Evolutionary conservation across 495 filamentous ascomycete genomes (phyloP).

Genomic region (Podospora pseudopauciseta): DNA sequence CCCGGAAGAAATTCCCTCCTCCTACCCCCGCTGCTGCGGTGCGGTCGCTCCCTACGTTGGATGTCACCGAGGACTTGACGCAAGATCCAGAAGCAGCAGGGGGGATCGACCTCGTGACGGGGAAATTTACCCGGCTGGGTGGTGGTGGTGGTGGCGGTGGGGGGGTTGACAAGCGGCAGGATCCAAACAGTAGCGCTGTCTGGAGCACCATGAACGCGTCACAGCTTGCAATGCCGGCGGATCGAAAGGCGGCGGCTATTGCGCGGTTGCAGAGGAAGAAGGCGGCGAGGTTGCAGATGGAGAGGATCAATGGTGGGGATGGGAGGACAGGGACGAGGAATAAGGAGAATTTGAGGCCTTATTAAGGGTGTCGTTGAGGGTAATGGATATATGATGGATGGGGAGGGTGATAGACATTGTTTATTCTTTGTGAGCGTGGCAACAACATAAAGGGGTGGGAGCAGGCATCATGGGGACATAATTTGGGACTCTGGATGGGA

Average conservation of each 20-base stretch:
- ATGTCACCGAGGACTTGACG: neutral
- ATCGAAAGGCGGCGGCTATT: conserved; percentile 59
- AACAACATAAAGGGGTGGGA: no score
- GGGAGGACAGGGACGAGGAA: conserved; percentile 26
- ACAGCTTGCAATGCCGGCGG: conserved; percentile 52
- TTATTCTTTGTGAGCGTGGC: no score
- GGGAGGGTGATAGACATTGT: no score
- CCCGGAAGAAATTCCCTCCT: neutral
- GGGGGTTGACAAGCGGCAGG: neutral
- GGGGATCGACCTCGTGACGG: conserved; percentile 39
- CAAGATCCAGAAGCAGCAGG: conserved; percentile 16
- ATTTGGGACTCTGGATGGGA: no score
- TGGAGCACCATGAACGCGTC: conserved; percentile 33
- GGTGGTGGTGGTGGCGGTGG: conserved; percentile 18
- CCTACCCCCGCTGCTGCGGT: conserved; percentile 3
- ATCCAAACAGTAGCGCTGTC: conserved; percentile 27
- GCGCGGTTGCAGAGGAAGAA: conserved; percentile 58
- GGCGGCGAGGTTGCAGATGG: conserved; percentile 31
- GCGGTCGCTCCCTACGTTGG: neutral
- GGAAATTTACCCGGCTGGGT: conserved; percentile 41
- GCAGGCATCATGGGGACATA: no score
- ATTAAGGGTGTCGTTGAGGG: neutral
- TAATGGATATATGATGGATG: no score
- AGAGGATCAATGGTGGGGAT: neutral
- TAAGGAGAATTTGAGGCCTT: conserved; percentile 45